phyloP scores from a whole-genome alignment of 73 alveolate species.

The Paramecium sexaurelia region DNA sequence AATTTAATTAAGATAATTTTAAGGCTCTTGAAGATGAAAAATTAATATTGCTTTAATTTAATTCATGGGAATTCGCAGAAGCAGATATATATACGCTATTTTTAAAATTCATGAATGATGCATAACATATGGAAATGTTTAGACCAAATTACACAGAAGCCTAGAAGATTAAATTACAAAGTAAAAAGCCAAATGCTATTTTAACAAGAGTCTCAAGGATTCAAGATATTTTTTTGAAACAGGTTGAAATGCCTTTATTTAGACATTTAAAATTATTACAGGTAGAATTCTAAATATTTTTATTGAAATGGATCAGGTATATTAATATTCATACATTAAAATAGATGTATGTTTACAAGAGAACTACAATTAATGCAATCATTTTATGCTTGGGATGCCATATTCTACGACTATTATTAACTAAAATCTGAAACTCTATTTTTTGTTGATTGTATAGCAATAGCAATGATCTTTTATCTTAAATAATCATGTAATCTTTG shows the following conservation, averaged over 20 bases:
- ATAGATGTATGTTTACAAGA: slow-evolving; percentile 68
- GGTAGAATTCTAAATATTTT: slow-evolving; percentile 64
- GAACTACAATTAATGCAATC: slow-evolving; percentile 63
- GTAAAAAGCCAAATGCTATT: slow-evolving; percentile 65
- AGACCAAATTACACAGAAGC: slow-evolving; percentile 67
- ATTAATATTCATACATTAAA: neutral
- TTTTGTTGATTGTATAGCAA: slow-evolving; percentile 56
- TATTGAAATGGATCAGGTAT: slow-evolving; percentile 66
- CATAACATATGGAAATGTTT: slow-evolving; percentile 69
- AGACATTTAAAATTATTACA: slow-evolving; percentile 60
- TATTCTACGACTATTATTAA: slow-evolving; percentile 47
- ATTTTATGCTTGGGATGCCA: slow-evolving; percentile 66
- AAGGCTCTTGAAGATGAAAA: slow-evolving; percentile 52
- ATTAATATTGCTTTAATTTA: slow-evolving; percentile 6
- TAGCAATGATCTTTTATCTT: slow-evolving; percentile 65
- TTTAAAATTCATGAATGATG: slow-evolving; percentile 59
- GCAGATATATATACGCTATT: slow-evolving; percentile 59
- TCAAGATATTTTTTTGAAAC: slow-evolving; percentile 49
- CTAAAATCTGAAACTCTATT: slow-evolving; percentile 30
- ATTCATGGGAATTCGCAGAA: slow-evolving; percentile 67
- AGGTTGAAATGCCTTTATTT: slow-evolving; percentile 62
- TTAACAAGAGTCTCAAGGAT: slow-evolving; percentile 59
- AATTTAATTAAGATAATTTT: neutral
- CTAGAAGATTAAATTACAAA: slow-evolving; percentile 50
- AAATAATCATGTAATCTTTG: slow-evolving; percentile 15